These are phyloP conservation scores for Aspergillus wentii DNA, from an alignment of 495 filamentous ascomycete species.

Conservation along the genomic window DNA sequence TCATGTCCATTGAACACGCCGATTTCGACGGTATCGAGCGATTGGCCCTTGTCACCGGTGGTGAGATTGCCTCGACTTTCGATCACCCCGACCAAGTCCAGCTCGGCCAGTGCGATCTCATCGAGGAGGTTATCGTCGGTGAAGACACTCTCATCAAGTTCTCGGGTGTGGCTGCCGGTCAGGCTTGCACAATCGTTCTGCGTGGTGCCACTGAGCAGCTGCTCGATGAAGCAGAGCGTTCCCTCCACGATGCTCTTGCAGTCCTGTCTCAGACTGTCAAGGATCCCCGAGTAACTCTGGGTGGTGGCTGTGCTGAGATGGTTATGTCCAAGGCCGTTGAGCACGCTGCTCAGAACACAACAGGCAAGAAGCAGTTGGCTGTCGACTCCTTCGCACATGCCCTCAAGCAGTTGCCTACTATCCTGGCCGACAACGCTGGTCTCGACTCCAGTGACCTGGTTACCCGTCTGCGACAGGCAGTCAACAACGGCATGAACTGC, in stretches of 20 bases:
- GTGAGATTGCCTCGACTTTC: conserved; percentile 95
- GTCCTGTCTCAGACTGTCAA: conserved; percentile 96
- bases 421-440: conserved; percentile 95
- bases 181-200: conserved; percentile 95
- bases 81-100: conserved; percentile 97
- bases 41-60: conserved; percentile 89
- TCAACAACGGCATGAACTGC: conserved; percentile 88
- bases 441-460: conserved; percentile 93
- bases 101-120: conserved; percentile 89
- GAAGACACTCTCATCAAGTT: conserved; percentile 97
- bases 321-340: conserved; percentile 98
- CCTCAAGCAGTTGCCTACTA: conserved; percentile 89
- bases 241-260: conserved; percentile 91
- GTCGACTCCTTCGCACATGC: conserved; percentile 87
- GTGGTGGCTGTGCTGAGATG: conserved; percentile 97
- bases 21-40: conserved; percentile 98
- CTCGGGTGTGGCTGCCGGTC: conserved; percentile 88
- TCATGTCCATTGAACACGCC: conserved; percentile 97
- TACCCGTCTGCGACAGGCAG: conserved; percentile 82
- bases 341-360: conserved; percentile 85
- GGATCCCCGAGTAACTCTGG: conserved; percentile 89
- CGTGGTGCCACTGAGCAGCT: conserved; percentile 95
- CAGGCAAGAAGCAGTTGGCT: conserved; percentile 93
- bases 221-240: conserved; percentile 93
- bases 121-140: conserved; percentile 96